Evolutionary conservation across 1,284 basidiomycete genomes (phyloP), one percentile per base, ranked within the genome.

Genomic region (Phlebopus sp.): DNA sequence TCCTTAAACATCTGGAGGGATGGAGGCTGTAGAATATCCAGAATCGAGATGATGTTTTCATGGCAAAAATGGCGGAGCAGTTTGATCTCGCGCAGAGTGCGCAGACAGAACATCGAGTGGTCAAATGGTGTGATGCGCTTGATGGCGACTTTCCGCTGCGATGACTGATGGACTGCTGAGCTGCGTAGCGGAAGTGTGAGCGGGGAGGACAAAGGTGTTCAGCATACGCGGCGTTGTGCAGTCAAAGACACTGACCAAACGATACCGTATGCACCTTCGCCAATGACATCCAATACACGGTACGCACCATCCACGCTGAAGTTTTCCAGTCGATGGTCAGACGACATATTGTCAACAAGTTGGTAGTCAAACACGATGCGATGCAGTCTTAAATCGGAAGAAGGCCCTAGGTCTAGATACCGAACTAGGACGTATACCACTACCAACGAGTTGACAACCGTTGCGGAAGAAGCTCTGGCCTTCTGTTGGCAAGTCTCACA

Each of bases 61-160:
- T 68, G 62, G 32, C 58, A 52, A 46, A 68, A 68, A 43, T 66
- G 63, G 1, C 63, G 61, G 42, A 93, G 79, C n/a, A 93, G 79
- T 67, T 92, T 92, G 63, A 92, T 83, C 70, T 92, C 90, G 50
- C 90, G 79, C n/a, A 92, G 78, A 18, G 90, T 92, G 39, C 90
- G 78, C 8, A 92, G 75, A 66, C 87, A 90, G 69, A 91, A 92
- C 89, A 92, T 90, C 49, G 85, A 82, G 59, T 92, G 89, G 67
- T 92, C 90, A 57, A 92, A 92, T 2, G 90, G 91, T 0, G 84
- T 84, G 65, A 92, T 92, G 53, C 83, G 81, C 68, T 91, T 89
- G 60, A 89, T 87, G 37, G 86, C 86, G 49, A 90, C 83, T 62
- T 78, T 82, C 45, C 82, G 75, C 53, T 78, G 73, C 0, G 83